Evolutionary conservation across 805 yeast genomes (phyloP).

Genomic region (Wickerhamomyces hampshirensis): DNA sequence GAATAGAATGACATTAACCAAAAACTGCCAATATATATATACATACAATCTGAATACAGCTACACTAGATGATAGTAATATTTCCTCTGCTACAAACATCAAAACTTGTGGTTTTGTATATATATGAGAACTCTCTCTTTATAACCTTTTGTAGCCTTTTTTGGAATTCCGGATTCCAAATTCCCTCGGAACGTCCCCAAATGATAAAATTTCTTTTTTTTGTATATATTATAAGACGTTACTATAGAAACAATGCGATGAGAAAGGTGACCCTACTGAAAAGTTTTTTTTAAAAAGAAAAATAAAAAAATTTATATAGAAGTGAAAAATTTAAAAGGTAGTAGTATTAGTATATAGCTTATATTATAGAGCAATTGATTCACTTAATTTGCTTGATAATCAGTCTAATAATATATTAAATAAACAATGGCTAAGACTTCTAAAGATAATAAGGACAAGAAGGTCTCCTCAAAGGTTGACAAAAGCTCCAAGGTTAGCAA

Average conservation of each 20-base stretch:
- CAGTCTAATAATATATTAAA: too few species aligned
- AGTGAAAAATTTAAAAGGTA: slow-evolving; percentile 2
- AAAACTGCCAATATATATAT: too few species aligned
- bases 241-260: slow-evolving; percentile 17
- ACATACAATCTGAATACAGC: too few species aligned
- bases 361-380: not conserved
- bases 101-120: too few species aligned
- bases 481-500: slow-evolving; percentile 8
- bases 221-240: slow-evolving; percentile 1
- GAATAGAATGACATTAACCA: slow-evolving; percentile 9
- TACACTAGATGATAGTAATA: too few species aligned
- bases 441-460: slow-evolving; percentile 14
- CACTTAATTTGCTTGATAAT: too few species aligned
- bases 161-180: too few species aligned
- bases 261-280: slow-evolving; percentile 6
- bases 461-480: slow-evolving; percentile 15
- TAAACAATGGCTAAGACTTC: slow-evolving; percentile 22
- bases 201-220: too few species aligned
- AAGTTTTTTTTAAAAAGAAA: slow-evolving; percentile 8
- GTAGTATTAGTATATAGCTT: not conserved
- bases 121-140: too few species aligned
- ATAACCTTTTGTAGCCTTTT: too few species aligned
- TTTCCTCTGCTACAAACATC: too few species aligned
- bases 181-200: too few species aligned
- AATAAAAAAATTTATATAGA: slow-evolving; percentile 11